Evolutionary conservation across 2,329 filamentous ascomycete species (phyloP).

Genomic region (Claviceps sp.): DNA sequence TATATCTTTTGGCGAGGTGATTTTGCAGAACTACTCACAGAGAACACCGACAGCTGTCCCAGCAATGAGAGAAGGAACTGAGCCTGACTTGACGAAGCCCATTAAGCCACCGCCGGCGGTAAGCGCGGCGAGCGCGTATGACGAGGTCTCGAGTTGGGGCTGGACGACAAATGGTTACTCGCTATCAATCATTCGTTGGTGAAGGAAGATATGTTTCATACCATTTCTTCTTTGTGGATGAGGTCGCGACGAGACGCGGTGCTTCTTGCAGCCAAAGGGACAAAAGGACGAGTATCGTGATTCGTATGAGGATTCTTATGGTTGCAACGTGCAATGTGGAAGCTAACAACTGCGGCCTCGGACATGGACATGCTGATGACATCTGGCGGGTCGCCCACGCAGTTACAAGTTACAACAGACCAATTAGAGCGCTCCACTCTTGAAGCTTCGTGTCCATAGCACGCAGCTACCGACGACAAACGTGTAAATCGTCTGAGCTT

Average conservation of each 20-base stretch:
- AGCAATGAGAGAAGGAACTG: constrained; percentile 73
- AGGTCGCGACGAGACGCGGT: background rate
- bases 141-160: constrained; percentile 37
- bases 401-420: constrained; percentile 5
- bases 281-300: too few species aligned
- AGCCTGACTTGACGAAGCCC: constrained; percentile 75
- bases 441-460: constrained; percentile 25
- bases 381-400: background rate
- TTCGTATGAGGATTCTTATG: background rate
- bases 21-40: constrained; percentile 28
- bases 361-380: background rate
- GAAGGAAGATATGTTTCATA: background rate
- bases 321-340: background rate
- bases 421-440: constrained; percentile 18
- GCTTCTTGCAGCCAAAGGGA: background rate
- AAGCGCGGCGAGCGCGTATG: constrained; percentile 65
- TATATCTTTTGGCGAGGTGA: too few species aligned
- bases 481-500: too few species aligned
- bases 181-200: background rate
- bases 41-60: constrained; percentile 66
- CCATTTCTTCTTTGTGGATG: background rate
- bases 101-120: constrained; percentile 79
- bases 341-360: background rate
- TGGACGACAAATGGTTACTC: background rate
- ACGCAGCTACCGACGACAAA: background rate